A percentile compares a stretch with the other conserved stretches of the same genome.
Evolutionary conservation across 2,329 filamentous ascomycete species (phyloP).

Genomic region (Penicillium thymicola): DNA sequence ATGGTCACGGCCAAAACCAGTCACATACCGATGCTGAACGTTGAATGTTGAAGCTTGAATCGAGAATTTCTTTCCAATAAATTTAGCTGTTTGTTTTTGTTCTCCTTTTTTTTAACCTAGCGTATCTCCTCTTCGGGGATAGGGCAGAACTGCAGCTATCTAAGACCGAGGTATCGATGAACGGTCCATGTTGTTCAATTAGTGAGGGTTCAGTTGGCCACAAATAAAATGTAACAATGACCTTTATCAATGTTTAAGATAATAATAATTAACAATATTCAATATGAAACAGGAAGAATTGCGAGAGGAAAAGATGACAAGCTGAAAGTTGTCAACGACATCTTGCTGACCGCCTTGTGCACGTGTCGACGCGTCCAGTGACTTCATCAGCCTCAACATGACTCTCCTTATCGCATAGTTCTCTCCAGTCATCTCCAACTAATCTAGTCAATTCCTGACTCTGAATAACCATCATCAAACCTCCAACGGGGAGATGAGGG

Average conservation of each 20-base stretch:
- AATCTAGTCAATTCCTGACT: neutral
- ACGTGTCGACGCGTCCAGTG: constrained; percentile 21
- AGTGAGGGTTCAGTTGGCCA: neutral
- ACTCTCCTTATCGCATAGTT: constrained; percentile 5
- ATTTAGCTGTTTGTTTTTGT: neutral
- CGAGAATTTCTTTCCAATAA: neutral
- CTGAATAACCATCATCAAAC: neutral
- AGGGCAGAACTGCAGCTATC: constrained; percentile 1
- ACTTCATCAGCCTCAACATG: constrained; percentile 18
- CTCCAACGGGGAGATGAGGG: constrained; percentile 29
- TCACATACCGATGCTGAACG: neutral
- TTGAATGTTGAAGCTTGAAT: neutral
- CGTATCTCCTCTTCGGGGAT: neutral
- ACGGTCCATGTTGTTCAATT: neutral
- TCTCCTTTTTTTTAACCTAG: neutral
- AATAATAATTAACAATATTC: neutral
- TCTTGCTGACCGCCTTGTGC: constrained; percentile 21
- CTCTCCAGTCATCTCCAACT: neutral
- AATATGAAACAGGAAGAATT: neutral
- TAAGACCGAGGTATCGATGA: constrained; percentile 1
- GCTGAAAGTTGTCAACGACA: constrained; percentile 1
- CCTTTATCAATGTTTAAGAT: neutral
- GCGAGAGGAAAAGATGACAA: neutral
- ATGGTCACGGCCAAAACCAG: neutral
- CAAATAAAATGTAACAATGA: neutral